Evolutionary conservation across 2,329 filamentous ascomycete genomes (phyloP).

Genomic region (Diaporthe citriasiana): DNA sequence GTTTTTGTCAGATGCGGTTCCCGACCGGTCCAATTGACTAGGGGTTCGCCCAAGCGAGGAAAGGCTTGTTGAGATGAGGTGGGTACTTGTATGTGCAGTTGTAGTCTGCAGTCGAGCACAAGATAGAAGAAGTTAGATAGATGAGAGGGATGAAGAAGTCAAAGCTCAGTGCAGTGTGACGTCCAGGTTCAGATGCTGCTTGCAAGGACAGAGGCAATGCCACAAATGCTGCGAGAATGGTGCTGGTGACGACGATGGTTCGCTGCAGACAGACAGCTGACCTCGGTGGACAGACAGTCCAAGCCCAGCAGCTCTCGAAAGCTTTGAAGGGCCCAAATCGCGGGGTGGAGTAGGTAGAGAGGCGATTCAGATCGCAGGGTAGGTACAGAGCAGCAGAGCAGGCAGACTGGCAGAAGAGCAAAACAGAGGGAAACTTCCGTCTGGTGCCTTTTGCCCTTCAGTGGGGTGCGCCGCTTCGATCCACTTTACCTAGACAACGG

Average conservation of each 20-base stretch:
- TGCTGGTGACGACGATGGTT: background rate
- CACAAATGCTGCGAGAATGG: background rate
- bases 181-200: background rate
- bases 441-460: background rate
- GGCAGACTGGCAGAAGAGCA: background rate
- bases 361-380: background rate
- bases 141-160: background rate
- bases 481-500: background rate
- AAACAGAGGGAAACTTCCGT: background rate
- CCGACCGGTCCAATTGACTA: constrained; percentile 8
- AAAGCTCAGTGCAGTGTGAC: background rate
- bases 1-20: constrained; percentile 16
- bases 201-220: background rate
- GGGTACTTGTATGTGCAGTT: background rate
- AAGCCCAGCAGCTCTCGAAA: background rate
- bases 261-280: background rate
- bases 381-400: background rate
- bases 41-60: background rate
- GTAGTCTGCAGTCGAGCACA: constrained; percentile 2
- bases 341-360: background rate
- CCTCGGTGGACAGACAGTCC: background rate
- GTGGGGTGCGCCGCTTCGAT: constrained; percentile 3
- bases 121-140: background rate
- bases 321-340: background rate
- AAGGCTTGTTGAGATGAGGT: background rate